Evolutionary conservation across 257 asterid species (phyloP).

Genomic region (Plantago major): DNA sequence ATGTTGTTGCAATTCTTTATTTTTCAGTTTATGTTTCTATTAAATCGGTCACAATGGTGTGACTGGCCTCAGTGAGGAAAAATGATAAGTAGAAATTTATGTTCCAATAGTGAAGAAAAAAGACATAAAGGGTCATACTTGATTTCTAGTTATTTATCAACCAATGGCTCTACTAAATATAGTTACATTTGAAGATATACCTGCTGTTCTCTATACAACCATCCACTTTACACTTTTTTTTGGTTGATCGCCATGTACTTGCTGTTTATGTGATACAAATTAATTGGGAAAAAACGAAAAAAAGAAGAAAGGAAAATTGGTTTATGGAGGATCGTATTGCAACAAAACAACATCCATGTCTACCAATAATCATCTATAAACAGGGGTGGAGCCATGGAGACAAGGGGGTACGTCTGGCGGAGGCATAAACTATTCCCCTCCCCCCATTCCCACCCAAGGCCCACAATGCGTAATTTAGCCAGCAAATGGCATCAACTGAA

Average conservation of each 20-base stretch:
- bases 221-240: not conserved
- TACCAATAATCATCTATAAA: too few species aligned
- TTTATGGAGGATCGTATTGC: too few species aligned
- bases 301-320: too few species aligned
- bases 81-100: not conserved
- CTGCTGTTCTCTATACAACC: not conserved
- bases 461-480: too few species aligned
- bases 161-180: not conserved
- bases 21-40: slow-evolving; percentile 6
- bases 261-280: too few species aligned
- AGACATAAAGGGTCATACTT: slow-evolving; percentile 2
- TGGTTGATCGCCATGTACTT: not conserved
- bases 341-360: too few species aligned
- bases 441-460: too few species aligned
- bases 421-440: too few species aligned
- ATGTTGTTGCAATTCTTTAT: not conserved
- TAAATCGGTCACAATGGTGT: slow-evolving; percentile 52
- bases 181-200: not conserved
- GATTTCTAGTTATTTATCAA: slow-evolving; percentile 4
- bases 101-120: not conserved
- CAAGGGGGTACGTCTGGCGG: too few species aligned
- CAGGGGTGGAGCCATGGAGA: too few species aligned
- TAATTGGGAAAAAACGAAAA: too few species aligned
- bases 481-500: too few species aligned
- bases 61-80: slow-evolving; percentile 26